phyloP scores from a whole-genome alignment of 2,329 filamentous ascomycete species.

The Monilinia fructicola region DNA sequence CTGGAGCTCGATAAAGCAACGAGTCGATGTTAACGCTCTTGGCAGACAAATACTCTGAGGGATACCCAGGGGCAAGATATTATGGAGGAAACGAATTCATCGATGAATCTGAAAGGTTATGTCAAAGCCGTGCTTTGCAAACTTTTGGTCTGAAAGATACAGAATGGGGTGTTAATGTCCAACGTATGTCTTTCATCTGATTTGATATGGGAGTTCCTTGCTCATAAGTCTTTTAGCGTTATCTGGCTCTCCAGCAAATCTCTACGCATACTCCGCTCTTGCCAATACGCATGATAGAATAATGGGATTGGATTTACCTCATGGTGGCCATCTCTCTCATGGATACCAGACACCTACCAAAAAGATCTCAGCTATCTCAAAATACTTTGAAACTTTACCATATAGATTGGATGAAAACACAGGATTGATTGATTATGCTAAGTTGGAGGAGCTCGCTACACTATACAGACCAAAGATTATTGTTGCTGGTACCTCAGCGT shows the following conservation, averaged over 20 bases:
- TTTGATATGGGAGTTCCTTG: conserved; percentile 8
- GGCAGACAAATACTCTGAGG: conserved; percentile 94
- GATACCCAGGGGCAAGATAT: conserved; percentile 93
- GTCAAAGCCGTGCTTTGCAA: conserved; percentile 85
- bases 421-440: conserved; percentile 92
- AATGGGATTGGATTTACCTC: conserved; percentile 95
- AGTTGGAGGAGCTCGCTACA: conserved; percentile 80
- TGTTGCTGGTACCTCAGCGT: conserved; percentile 91
- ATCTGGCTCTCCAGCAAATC: conserved; percentile 64
- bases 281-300: conserved; percentile 90
- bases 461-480: conserved; percentile 95
- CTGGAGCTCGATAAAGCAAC: conserved; percentile 34
- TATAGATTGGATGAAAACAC: conserved; percentile 90
- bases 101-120: conserved; percentile 83
- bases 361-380: conserved; percentile 97
- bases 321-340: conserved; percentile 93
- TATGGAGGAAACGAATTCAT: conserved; percentile 98
- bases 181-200: conserved; percentile 56
- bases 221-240: conserved; percentile 37
- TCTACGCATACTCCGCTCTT: conserved; percentile 88
- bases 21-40: conserved; percentile 43
- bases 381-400: conserved; percentile 97
- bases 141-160: conserved; percentile 79
- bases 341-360: conserved; percentile 93
- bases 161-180: conserved; percentile 97